phyloP scores from a whole-genome alignment of 352 stramenopile species.

The Phytophthora macrochlamydospora region DNA sequence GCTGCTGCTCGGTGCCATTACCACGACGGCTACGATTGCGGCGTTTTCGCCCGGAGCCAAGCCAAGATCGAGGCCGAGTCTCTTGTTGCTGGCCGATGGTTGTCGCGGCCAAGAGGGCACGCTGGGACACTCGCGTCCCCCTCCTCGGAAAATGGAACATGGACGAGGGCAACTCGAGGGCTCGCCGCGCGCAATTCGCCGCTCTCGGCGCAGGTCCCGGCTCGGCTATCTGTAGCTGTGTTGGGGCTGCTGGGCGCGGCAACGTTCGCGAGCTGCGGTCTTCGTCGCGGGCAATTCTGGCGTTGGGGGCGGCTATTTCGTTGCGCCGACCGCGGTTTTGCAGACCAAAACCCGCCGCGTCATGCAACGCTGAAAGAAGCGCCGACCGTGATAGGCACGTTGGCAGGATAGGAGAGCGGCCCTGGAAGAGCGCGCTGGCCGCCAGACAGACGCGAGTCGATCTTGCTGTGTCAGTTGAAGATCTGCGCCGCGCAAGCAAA shows the following conservation, averaged over 20 bases:
- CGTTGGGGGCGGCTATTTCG: conserved; percentile 5
- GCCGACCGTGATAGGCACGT: conserved; percentile 22
- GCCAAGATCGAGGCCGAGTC: too few species aligned
- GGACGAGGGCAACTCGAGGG: conserved; percentile 9
- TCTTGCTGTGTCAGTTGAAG: conserved; percentile 54
- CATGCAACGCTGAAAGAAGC: conserved; percentile 21
- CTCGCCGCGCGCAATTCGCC: conserved; percentile 1
- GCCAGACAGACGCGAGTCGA: conserved; percentile 16
- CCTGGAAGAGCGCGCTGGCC: not conserved
- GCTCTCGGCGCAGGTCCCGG: too few species aligned
- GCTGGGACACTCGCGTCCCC: conserved; percentile 31
- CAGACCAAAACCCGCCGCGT: conserved; percentile 24
- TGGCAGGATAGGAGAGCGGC: conserved; percentile 19
- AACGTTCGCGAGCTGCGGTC: too few species aligned
- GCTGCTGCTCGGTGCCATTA: not conserved
- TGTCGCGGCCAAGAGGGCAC: conserved; percentile 8
- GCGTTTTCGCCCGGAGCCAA: too few species aligned
- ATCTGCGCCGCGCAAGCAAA: conserved; percentile 51
- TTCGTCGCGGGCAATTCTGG: conserved; percentile 5
- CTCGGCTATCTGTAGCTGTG: too few species aligned
- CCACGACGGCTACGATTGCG: too few species aligned
- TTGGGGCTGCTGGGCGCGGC: too few species aligned
- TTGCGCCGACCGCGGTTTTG: conserved; percentile 9
- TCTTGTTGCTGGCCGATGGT: too few species aligned
- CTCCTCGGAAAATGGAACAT: conserved; percentile 32